Conservation (phyloP, 2,329 filamentous ascomycete species). For the Aspergillus pseudotamarii region DNA sequence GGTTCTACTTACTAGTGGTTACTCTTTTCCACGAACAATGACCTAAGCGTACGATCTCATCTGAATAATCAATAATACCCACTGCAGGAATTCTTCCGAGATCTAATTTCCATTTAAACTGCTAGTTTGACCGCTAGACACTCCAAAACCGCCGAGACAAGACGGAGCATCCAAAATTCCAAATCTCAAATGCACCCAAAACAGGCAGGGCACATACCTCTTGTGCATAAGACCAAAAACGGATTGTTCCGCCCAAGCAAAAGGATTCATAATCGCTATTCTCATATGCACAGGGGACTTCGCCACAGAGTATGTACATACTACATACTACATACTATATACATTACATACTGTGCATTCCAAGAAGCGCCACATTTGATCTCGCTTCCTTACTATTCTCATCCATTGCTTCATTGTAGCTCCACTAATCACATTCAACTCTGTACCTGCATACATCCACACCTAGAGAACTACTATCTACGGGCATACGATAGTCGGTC, state of each 20-base stretch:
- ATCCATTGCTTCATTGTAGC: background rate
- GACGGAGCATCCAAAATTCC: background rate
- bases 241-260: background rate
- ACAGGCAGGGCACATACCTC: background rate
- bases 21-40: background rate
- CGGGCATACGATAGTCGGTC: background rate
- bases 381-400: background rate
- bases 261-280: background rate
- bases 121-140: background rate
- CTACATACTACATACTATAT: background rate
- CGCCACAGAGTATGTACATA: background rate
- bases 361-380: background rate
- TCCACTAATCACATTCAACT: conserved; percentile 6
- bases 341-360: background rate
- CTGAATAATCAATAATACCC: background rate
- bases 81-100: background rate
- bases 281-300: background rate
- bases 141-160: background rate
- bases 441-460: background rate
- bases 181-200: background rate
- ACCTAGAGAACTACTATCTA: background rate
- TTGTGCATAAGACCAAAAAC: background rate
- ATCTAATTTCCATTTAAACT: background rate
- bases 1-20: no score
- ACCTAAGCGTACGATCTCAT: background rate